A percentile compares a stretch with the other conserved stretches of the same genome.
phyloP scores from a whole-genome alignment of 306 rosid genomes.

The Glycine tomentella region DNA sequence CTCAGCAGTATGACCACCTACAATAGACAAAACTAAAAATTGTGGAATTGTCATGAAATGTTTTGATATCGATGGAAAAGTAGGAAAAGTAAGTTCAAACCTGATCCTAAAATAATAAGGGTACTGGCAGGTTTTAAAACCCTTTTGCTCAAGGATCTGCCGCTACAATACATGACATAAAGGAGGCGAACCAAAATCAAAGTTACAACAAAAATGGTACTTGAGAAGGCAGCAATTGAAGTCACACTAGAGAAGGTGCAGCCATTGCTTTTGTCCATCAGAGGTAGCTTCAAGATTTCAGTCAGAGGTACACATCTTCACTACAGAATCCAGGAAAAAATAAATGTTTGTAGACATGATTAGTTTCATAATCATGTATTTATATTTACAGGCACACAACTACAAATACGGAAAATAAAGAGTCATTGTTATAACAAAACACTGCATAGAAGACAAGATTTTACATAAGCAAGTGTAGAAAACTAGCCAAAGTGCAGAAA shows the following conservation, averaged over 20 bases:
- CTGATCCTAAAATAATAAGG: conserved; percentile 66
- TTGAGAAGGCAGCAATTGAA: conserved; percentile 43
- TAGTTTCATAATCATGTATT: no score
- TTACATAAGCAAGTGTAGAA: no score
- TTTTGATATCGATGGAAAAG: conserved; percentile 30
- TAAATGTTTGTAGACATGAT: no score
- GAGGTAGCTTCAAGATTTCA: conserved; percentile 35
- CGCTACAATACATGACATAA: conserved; percentile 48
- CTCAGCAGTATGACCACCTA: conserved; percentile 93
- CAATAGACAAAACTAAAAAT: conserved; percentile 29
- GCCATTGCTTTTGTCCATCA: conserved; percentile 50
- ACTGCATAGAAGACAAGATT: no score
- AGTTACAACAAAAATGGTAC: conserved; percentile 38
- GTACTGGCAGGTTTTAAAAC: conserved; percentile 52
- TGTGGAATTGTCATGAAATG: conserved; percentile 13
- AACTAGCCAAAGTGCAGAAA: no score
- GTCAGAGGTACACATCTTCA: conserved; percentile 27
- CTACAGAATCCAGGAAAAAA: no score
- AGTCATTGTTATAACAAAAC: no score
- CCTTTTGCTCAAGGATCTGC: conserved; percentile 46
- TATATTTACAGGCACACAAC: no score
- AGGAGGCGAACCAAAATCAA: conserved; percentile 54
- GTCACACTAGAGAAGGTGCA: conserved; percentile 50
- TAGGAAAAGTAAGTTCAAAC: conserved; percentile 50
- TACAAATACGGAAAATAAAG: no score